These are phyloP conservation scores for Neonectria punicea DNA, from an alignment of 2,329 filamentous ascomycete genomes.

Conservation along the genomic window DNA sequence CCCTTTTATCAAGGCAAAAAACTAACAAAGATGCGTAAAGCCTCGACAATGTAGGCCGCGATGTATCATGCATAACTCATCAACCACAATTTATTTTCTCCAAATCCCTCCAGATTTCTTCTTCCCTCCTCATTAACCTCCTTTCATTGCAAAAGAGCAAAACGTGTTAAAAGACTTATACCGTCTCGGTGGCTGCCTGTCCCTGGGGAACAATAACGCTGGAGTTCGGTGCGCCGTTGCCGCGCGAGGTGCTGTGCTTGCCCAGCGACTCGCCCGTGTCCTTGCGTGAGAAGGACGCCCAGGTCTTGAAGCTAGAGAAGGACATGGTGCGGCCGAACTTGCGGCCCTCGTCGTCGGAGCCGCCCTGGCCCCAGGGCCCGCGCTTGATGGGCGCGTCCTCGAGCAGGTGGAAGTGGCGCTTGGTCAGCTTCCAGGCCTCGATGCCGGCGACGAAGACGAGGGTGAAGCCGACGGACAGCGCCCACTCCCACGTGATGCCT, in stretches of 20 bases:
- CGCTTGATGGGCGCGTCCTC: conserved; percentile 62
- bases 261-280: conserved; percentile 52
- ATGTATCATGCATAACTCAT: conserved; percentile 15
- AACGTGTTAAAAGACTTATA: conserved; percentile 16
- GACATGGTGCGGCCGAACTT: conserved; percentile 61
- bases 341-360: conserved; percentile 57
- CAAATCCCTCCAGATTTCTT: neutral
- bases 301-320: conserved; percentile 62
- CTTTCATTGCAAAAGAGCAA: conserved; percentile 4
- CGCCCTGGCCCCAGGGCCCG: conserved; percentile 64
- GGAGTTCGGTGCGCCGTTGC: conserved; percentile 8
- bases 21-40: conserved; percentile 29
- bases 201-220: conserved; percentile 41
- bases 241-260: conserved; percentile 41
- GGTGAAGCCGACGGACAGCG: conserved; percentile 71
- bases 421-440: conserved; percentile 77
- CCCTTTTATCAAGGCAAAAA: conserved; percentile 25
- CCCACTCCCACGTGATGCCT: conserved; percentile 81
- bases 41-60: conserved; percentile 21
- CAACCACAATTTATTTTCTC: neutral
- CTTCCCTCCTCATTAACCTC: conserved; percentile 1
- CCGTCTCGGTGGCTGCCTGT: conserved; percentile 40
- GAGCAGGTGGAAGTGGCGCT: conserved; percentile 66
- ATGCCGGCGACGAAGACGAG: conserved; percentile 73
- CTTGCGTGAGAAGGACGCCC: conserved; percentile 55